Conservation (phyloP, 2,329 filamentous ascomycete genomes). For the Triangularia setosa region DNA sequence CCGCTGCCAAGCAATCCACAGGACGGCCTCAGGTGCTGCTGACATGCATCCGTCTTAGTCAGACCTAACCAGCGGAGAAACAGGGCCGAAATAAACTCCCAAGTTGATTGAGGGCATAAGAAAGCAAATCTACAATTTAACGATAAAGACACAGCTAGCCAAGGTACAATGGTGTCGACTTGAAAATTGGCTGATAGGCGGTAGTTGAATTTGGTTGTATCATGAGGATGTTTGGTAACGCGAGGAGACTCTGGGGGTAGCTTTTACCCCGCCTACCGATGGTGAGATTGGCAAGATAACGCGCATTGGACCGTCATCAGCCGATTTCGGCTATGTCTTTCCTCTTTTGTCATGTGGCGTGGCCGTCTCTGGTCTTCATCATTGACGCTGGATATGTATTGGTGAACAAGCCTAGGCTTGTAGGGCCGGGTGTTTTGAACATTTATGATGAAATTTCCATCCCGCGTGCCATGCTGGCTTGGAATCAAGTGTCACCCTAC, state of each 20-base stretch:
- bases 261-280: not conserved
- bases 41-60: not conserved
- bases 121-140: no score
- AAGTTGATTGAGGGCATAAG: no score
- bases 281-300: not conserved
- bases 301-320: not conserved
- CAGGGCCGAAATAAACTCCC: not conserved
- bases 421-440: not conserved
- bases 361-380: not conserved
- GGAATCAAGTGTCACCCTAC: not conserved
- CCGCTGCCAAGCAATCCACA: not conserved
- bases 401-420: not conserved
- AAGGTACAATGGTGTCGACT: no score
- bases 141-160: no score
- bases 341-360: not conserved
- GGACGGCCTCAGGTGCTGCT: not conserved
- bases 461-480: not conserved
- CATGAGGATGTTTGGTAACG: not conserved
- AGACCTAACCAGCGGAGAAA: not conserved
- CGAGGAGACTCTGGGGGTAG: not conserved
- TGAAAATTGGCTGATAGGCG: no score
- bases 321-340: not conserved
- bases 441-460: not conserved
- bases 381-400: not conserved
- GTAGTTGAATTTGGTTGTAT: not conserved